Percentiles rank a stretch among this genome's conserved stretches.
These are phyloP conservation scores for Acer negundo DNA, from an alignment of 345 rosid genomes.

Conservation along the genomic window DNA sequence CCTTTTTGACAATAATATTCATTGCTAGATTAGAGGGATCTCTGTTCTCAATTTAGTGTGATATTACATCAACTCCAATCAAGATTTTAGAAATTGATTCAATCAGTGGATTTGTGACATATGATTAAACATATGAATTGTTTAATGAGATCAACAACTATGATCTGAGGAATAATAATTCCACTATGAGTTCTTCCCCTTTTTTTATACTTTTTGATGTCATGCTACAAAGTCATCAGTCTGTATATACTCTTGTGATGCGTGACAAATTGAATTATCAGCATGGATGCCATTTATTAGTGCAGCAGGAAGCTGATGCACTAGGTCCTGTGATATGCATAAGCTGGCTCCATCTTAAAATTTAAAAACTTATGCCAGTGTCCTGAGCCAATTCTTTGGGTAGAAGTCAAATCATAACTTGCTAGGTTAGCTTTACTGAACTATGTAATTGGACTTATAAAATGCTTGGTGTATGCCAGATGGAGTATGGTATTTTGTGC, in stretches of 20 bases:
- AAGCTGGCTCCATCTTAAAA: neutral
- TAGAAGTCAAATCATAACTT: neutral
- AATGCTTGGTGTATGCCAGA: conserved; percentile 27
- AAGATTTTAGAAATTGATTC: neutral
- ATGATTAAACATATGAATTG: neutral
- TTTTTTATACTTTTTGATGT: neutral
- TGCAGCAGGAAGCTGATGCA: neutral
- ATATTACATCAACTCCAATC: neutral
- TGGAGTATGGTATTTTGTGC: conserved; percentile 41
- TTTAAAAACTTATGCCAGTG: neutral
- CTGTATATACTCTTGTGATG: conserved; percentile 1
- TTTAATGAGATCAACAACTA: neutral
- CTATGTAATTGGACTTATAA: neutral
- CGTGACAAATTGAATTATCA: neutral
- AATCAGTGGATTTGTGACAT: neutral
- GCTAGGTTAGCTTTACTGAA: neutral
- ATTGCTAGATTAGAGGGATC: conserved; percentile 1
- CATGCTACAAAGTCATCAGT: neutral
- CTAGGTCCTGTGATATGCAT: neutral
- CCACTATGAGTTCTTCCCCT: neutral
- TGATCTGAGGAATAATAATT: neutral
- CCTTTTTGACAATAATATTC: neutral
- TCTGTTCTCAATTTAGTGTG: neutral
- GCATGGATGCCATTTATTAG: conserved; percentile 4
- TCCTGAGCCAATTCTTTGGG: neutral